Evolutionary conservation across 257 asterid genomes (phyloP).

Genomic region (Misopates orontium): DNA sequence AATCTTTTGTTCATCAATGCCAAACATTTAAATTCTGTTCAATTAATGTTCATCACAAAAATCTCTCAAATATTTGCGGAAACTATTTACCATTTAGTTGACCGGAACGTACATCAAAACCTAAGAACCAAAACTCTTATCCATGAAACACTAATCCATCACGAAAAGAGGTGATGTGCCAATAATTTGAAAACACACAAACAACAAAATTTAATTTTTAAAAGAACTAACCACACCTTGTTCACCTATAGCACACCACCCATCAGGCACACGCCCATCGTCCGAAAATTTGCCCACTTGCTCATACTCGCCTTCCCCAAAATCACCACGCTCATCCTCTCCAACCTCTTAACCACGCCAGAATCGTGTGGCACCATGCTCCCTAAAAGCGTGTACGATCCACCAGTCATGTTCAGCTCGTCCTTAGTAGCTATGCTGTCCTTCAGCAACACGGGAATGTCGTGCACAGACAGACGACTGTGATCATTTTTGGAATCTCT

Average conservation of each 20-base stretch:
- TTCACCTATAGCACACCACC: conserved; percentile 76
- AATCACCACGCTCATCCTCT: conserved; percentile 65
- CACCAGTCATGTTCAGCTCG: conserved; percentile 60
- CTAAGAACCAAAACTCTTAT: no score
- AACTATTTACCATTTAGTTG: no score
- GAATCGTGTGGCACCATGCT: conserved; percentile 59
- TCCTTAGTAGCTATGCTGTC: conserved; percentile 67
- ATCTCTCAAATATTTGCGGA: no score
- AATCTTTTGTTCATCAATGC: no score
- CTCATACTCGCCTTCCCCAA: conserved; percentile 76
- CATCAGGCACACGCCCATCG: conserved; percentile 42
- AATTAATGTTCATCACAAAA: no score
- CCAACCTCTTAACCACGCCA: conserved; percentile 60
- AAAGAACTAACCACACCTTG: conserved; percentile 70
- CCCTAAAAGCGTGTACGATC: conserved; percentile 65
- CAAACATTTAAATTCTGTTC: no score
- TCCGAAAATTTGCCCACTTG: conserved; percentile 64
- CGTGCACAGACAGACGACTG: conserved; percentile 42
- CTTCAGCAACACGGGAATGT: conserved; percentile 75
- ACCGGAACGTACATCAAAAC: no score
- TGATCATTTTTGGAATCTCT: conserved; percentile 20
- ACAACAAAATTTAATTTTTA: no score
- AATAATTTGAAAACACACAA: not conserved
- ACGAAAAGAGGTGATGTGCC: not conserved
- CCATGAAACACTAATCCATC: not conserved